Evolutionary conservation across 2,329 filamentous ascomycete species (phyloP).

Genomic region (Calycina marina): DNA sequence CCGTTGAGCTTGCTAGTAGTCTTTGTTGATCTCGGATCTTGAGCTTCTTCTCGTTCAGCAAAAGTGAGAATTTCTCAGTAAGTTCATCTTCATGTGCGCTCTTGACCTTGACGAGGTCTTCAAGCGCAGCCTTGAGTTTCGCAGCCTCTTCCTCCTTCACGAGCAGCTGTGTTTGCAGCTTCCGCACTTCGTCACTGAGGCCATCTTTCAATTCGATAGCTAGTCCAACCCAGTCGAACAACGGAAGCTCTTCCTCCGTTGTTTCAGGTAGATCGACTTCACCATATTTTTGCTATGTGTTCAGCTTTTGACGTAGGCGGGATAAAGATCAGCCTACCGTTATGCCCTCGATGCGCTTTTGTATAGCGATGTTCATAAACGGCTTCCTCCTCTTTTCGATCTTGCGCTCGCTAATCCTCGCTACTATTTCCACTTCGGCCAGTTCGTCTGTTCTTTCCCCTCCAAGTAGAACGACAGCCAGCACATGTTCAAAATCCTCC

Average conservation of each 20-base stretch:
- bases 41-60: constrained; percentile 67
- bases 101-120: constrained; percentile 52
- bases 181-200: constrained; percentile 7
- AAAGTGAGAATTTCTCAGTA: constrained; percentile 51
- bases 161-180: constrained; percentile 26
- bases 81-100: constrained; percentile 50
- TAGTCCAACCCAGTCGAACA: constrained; percentile 56
- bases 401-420: constrained; percentile 31
- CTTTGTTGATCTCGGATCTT: constrained; percentile 64
- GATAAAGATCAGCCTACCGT: constrained; percentile 34
- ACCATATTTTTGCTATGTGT: constrained; percentile 56
- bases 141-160: constrained; percentile 40
- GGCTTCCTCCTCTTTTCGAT: constrained; percentile 24
- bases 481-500: constrained; percentile 51
- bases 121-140: constrained; percentile 46
- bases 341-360: constrained; percentile 52
- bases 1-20: constrained; percentile 28
- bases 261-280: constrained; percentile 38
- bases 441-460: constrained; percentile 35
- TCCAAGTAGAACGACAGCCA: constrained; percentile 41
- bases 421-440: constrained; percentile 46
- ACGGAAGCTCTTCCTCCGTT: constrained; percentile 40
- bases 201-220: constrained; percentile 29
- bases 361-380: constrained; percentile 43
- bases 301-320: constrained; percentile 7